Evolutionary conservation across 1,139 yeast genomes (phyloP), one percentile per base, ranked within the genome.

Genomic region (Magnusiomyces clavatus): DNA sequence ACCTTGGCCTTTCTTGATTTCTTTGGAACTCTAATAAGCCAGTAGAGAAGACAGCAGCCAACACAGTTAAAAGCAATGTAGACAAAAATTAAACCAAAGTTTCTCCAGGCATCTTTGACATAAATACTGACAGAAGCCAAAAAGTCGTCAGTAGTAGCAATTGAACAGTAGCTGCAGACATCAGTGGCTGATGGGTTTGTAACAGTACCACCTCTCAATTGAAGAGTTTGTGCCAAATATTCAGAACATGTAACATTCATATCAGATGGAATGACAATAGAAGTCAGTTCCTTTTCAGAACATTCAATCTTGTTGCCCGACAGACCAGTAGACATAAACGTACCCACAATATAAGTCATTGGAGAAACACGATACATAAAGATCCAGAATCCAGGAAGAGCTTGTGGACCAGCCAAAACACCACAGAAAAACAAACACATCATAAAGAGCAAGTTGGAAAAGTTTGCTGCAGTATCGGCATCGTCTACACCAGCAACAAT

Each of bases 391-490:
- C 82, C 81, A 64, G 81, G 81, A 69, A 85, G 68, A 14, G 70
- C 71, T 12, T 69, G 63, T 34, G 82, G 78, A 38, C 82, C 75
- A 12, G 79, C 85, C 67, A 87, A 70, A 45, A 85, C 94, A 77
- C 95, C 95, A 72, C 92, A 83, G 79, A 87, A 86, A 79, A 87
- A 86, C 67, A 86, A 71, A 57, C 83, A 75, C 76, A 85, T 69
- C 16, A 88, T 78, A 68, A 83, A 84, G 61, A 82, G 63, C 66
- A 85, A 64, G 37, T 78, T 73, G 1, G 83, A 80, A 54, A 83
- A 60, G 62, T 83, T 83, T 54, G 87, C 89, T 48, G 92, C 95
- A 56, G 84, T 80, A 49, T 82, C 85, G n/a, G 80, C 83, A 49
- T 80, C 64, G 53, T 83, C 84, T 51, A 75, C 69, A 62, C 82